Percentiles rank a stretch among this genome's conserved stretches.
Evolutionary conservation across 495 filamentous ascomycete species (phyloP).

Genomic region (Xylaria acuta): DNA sequence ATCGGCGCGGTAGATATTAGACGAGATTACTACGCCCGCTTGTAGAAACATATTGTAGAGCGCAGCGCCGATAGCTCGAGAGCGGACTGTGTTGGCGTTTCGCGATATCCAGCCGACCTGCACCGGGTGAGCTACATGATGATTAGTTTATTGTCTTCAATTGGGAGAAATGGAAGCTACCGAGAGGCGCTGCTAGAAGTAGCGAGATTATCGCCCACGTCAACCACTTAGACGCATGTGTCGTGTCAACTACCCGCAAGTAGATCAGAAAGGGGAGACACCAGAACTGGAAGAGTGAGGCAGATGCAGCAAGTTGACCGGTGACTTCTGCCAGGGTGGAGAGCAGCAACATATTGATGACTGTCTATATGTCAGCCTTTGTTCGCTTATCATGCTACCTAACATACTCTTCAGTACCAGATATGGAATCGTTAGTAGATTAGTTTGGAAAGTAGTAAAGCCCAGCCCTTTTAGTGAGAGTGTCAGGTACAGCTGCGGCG

Average conservation of each 20-base stretch:
- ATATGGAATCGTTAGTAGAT: slow-evolving; percentile 53
- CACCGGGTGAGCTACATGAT: slow-evolving; percentile 58
- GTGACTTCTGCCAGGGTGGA: slow-evolving; percentile 59
- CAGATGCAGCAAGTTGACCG: slow-evolving; percentile 55
- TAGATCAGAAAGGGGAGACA: slow-evolving; percentile 63
- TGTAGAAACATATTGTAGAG: slow-evolving; percentile 83
- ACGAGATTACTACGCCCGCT: slow-evolving; percentile 62
- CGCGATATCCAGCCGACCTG: slow-evolving; percentile 70
- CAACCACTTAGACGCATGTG: slow-evolving; percentile 57
- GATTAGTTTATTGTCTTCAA: not conserved
- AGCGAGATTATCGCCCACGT: slow-evolving; percentile 63
- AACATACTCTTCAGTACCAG: slow-evolving; percentile 45
- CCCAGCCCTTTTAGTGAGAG: slow-evolving; percentile 67
- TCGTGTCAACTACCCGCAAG: slow-evolving; percentile 54
- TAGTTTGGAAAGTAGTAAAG: slow-evolving; percentile 73
- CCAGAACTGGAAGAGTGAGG: slow-evolving; percentile 60
- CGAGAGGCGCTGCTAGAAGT: slow-evolving; percentile 62
- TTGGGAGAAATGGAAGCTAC: slow-evolving; percentile 43
- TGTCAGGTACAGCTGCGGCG: slow-evolving; percentile 67
- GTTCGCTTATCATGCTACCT: not conserved
- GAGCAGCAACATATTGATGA: slow-evolving; percentile 53
- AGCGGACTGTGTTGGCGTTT: slow-evolving; percentile 69
- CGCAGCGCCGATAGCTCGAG: slow-evolving; percentile 66
- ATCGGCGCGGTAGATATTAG: slow-evolving; percentile 63
- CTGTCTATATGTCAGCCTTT: slow-evolving; percentile 31